Conservation (phyloP, 805 yeast genomes). For the Saccharomycopsis microspora region DNA sequence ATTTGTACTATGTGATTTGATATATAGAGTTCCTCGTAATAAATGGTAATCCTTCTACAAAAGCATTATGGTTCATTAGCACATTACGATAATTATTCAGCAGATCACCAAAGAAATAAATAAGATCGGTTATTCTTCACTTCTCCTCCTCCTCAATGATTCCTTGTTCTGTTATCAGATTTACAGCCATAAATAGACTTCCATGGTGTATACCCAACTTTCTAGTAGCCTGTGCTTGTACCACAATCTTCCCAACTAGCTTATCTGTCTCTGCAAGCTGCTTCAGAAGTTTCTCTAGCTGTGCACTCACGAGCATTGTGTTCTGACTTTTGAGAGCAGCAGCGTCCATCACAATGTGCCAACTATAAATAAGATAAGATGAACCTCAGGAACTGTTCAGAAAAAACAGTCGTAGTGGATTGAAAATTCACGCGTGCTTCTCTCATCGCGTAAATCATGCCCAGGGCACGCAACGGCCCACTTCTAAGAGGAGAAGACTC, state of each 20-base stretch:
- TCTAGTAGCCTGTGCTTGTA: slow-evolving; percentile 9
- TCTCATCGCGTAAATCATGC: too few species aligned
- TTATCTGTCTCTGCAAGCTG: slow-evolving; percentile 7
- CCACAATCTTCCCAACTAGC: neutral
- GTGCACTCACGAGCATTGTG: slow-evolving; percentile 2
- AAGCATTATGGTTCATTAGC: too few species aligned
- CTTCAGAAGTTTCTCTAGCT: slow-evolving; percentile 4
- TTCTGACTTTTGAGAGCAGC: slow-evolving; percentile 10
- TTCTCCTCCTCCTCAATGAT: slow-evolving; percentile 1
- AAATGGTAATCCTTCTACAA: too few species aligned
- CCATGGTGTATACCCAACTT: slow-evolving; percentile 13
- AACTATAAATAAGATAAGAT: too few species aligned
- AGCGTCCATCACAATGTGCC: slow-evolving; percentile 1
- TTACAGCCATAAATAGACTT: slow-evolving; percentile 15
- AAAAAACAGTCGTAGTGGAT: too few species aligned
- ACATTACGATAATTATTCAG: too few species aligned
- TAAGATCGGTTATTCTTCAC: neutral
- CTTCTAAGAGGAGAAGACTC: too few species aligned
- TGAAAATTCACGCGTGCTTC: too few species aligned
- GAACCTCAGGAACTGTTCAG: too few species aligned
- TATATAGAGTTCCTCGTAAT: too few species aligned
- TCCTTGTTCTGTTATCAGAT: slow-evolving; percentile 13
- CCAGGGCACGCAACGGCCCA: too few species aligned
- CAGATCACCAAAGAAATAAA: neutral
- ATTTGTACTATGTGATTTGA: too few species aligned